phyloP scores from a whole-genome alignment of 306 rosid species.

The Vigna radiata region DNA sequence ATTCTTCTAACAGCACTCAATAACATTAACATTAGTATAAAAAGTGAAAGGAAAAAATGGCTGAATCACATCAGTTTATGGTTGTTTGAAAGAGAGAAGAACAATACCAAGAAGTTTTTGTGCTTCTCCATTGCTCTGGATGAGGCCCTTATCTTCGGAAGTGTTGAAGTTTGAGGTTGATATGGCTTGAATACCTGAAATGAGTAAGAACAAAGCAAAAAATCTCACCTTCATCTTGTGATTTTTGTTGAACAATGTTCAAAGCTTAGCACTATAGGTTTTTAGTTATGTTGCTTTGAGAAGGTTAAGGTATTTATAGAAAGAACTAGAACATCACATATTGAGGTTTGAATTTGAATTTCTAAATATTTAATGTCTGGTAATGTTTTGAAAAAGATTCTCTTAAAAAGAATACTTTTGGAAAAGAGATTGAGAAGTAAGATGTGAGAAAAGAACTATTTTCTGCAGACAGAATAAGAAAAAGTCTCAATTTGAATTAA shows the following conservation, averaged over 20 bases:
- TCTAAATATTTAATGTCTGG: too few relatives aligned
- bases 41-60: neutral
- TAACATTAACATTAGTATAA: neutral
- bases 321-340: too few relatives aligned
- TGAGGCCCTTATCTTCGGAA: conserved; percentile 34
- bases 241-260: neutral
- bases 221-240: conserved; percentile 36
- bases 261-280: neutral
- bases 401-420: too few relatives aligned
- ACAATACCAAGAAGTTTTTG: conserved; percentile 35
- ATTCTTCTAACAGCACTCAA: neutral
- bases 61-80: too few relatives aligned
- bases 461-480: neutral
- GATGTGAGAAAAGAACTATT: too few relatives aligned
- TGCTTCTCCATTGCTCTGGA: conserved; percentile 29
- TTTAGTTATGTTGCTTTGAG: neutral
- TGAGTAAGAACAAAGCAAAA: conserved; percentile 22
- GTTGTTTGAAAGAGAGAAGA: neutral
- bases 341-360: too few relatives aligned
- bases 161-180: conserved; percentile 6
- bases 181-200: conserved; percentile 33
- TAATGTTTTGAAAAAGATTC: too few relatives aligned
- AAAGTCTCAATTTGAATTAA: neutral
- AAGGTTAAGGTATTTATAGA: neutral
- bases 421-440: too few relatives aligned